Evolutionary conservation across 2,329 filamentous ascomycete genomes (phyloP), one percentile per base, ranked within the genome.

Genomic region (Aspergillus persii): DNA sequence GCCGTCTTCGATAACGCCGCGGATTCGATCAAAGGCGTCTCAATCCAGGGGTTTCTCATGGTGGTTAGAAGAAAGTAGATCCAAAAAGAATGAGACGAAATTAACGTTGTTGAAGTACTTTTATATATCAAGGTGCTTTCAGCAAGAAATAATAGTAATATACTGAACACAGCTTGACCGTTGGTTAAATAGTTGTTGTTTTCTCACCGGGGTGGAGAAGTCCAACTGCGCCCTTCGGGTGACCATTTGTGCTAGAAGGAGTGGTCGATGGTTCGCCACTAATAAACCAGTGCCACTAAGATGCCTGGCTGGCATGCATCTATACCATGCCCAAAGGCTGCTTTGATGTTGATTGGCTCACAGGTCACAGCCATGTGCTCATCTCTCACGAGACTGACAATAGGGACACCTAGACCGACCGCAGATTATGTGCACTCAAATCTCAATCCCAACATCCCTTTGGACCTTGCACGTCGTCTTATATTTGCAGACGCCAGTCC

Each of bases 11-110:
- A 78, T 26, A 77, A 64, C 6, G 68, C 60, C 4, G 68, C 58
- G 1, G 73, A 77, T 60, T 77, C 75, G 44, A 77, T 65, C 30
- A 78, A 59, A 2, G 75, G 76, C 2, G 74, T 76, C 59, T 76
- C 69, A 49, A 77, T 76, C 74, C 76, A 77, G 29, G 73, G 75
- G 29, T 69, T 70, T 44, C 63, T 49, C 44, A 47, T 47, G 44
- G 23, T 27, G 18, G 44, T 11, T 11, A 3, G 27, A 26, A 9
- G 5, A 6, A 4, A 23, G 44, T 26, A 47, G 26, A 23, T 47
- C 26, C 44, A 26, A 27, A 47, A 27, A 47, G 15, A 12, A 2
- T 2, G 11, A 47, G 27, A 23, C 4, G 26, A 12, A 9, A 26
- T 1, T 15, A 23, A 26, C 1, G 44, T 27, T 7, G n/a, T 12